phyloP scores from a whole-genome alignment of 1,139 yeast genomes.

The Debaryomyces subglobosus region DNA sequence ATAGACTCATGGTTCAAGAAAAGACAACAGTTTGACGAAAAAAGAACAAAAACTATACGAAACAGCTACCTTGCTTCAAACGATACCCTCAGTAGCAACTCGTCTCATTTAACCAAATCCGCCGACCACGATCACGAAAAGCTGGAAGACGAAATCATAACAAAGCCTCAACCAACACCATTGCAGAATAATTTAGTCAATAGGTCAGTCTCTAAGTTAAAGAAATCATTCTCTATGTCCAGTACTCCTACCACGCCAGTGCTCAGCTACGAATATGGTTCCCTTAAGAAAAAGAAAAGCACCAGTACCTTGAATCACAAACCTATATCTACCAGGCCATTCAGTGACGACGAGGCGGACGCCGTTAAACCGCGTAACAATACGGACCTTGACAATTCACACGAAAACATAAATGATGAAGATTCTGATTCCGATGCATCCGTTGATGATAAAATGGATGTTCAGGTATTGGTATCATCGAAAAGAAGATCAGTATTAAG shows the following conservation, averaged over 20 bases:
- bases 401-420: slow-evolving; percentile 1
- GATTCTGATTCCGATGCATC: slow-evolving; percentile 25
- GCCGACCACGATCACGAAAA: background rate
- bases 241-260: slow-evolving; percentile 18
- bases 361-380: slow-evolving; percentile 9
- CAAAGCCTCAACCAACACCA: slow-evolving; percentile 17
- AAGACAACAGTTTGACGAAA: slow-evolving; percentile 50
- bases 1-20: slow-evolving; percentile 58
- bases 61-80: slow-evolving; percentile 35
- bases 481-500: slow-evolving; percentile 63
- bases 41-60: slow-evolving; percentile 21
- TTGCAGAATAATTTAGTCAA: slow-evolving; percentile 21
- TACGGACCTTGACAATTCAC: slow-evolving; percentile 4
- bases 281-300: slow-evolving; percentile 15
- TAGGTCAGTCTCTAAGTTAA: slow-evolving; percentile 26
- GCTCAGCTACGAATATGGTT: slow-evolving; percentile 6
- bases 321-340: background rate
- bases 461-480: slow-evolving; percentile 75
- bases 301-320: slow-evolving; percentile 6
- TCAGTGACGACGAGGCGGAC: slow-evolving; percentile 12
- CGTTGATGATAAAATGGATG: slow-evolving; percentile 58
- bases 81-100: slow-evolving; percentile 26
- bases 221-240: slow-evolving; percentile 28
- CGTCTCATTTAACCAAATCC: slow-evolving; percentile 2
- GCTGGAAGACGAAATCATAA: background rate